A percentile compares a stretch with the other conserved stretches of the same genome.
These are phyloP conservation scores for Mycena polygramma DNA, from an alignment of 768 basidiomycete genomes.

Conservation along the genomic window DNA sequence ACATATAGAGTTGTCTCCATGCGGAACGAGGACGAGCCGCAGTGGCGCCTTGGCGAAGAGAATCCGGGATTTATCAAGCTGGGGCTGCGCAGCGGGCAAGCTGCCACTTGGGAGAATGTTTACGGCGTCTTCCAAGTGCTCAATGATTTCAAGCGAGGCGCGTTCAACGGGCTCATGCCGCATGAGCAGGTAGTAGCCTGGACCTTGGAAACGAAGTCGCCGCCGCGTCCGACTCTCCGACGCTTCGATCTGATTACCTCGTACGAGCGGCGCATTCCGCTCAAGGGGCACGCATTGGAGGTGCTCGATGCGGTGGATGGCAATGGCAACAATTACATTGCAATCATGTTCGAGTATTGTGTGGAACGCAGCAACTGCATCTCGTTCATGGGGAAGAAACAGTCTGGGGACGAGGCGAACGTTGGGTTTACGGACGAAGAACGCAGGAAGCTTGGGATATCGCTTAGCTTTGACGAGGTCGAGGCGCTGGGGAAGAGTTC, in stretches of 20 bases:
- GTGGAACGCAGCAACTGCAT: not conserved
- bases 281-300: slow-evolving; percentile 20
- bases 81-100: not conserved
- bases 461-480: slow-evolving; percentile 17
- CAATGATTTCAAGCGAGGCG: not conserved
- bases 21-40: not conserved
- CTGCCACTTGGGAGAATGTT: slow-evolving; percentile 5
- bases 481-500: not conserved
- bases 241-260: slow-evolving; percentile 19
- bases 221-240: slow-evolving; percentile 9
- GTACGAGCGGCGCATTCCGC: slow-evolving; percentile 4
- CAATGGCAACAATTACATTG: slow-evolving; percentile 29
- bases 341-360: slow-evolving; percentile 23
- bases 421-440: slow-evolving; percentile 14
- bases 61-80: slow-evolving; percentile 20
- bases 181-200: no score
- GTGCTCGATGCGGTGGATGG: slow-evolving; percentile 22
- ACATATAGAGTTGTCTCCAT: slow-evolving; percentile 22
- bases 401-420: not conserved
- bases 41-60: not conserved
- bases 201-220: no score
- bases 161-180: not conserved
- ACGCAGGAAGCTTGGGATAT: slow-evolving; percentile 10
- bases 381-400: slow-evolving; percentile 28
- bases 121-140: not conserved